Conservation (phyloP, 164 flowering plant genomes). For the Houttuynia cordata region DNA sequence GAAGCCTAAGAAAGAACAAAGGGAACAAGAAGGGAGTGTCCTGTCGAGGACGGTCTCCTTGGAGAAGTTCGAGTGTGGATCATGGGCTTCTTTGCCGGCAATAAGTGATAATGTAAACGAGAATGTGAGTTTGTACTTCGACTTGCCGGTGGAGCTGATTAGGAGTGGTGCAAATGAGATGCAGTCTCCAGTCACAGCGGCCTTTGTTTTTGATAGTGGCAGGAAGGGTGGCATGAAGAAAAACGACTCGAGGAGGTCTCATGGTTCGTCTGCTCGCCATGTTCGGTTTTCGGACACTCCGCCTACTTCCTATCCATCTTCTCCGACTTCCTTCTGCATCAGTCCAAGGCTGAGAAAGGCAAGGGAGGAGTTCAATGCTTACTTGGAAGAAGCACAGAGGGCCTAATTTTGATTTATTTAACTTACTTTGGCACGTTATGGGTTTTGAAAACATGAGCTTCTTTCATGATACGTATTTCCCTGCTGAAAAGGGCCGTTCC, state of each 20-base stretch:
- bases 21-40: conserved; percentile 9
- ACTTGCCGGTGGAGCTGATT: conserved; percentile 56
- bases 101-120: conserved; percentile 12
- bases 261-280: conserved; percentile 30
- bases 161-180: conserved; percentile 25
- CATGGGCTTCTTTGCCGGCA: conserved; percentile 45
- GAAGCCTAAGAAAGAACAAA: conserved; percentile 17
- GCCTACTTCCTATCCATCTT: conserved; percentile 9
- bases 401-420: conserved; percentile 10
- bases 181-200: conserved; percentile 36
- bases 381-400: conserved; percentile 50
- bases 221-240: conserved; percentile 41
- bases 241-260: conserved; percentile 16
- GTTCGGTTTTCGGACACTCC: conserved; percentile 52
- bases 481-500: too few species aligned
- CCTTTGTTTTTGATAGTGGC: conserved; percentile 41
- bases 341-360: conserved; percentile 60
- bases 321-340: conserved; percentile 36
- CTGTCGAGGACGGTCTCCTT: conserved; percentile 43
- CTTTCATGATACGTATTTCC: too few species aligned
- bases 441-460: too few species aligned
- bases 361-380: conserved; percentile 72
- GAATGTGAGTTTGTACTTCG: conserved; percentile 16
- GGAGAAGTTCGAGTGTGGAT: conserved; percentile 67
- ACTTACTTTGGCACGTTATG: too few species aligned